These are phyloP conservation scores for Haplosporangium sp. DNA, from an alignment of 371 early-diverging fungal species.

Conservation along the genomic window DNA sequence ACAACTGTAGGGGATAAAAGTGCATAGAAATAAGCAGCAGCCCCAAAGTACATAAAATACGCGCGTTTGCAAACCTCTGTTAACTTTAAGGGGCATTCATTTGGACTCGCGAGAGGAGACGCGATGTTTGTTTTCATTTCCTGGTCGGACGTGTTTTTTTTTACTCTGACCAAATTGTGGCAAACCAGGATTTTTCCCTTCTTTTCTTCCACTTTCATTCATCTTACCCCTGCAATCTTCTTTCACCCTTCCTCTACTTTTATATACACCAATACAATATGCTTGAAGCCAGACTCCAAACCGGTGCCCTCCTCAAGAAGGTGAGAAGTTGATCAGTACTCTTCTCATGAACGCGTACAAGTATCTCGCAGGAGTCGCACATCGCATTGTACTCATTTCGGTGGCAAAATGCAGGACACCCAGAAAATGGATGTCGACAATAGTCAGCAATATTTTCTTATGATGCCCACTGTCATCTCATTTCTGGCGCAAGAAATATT, in stretches of 20 bases:
- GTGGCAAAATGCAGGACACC: conserved; percentile 2
- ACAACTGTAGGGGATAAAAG: neutral
- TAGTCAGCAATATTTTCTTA: no score
- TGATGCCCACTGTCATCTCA: neutral
- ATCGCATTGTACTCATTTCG: neutral
- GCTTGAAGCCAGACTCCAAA: conserved; percentile 86
- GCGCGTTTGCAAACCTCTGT: no score
- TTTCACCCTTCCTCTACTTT: neutral
- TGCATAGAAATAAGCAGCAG: neutral
- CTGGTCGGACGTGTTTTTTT: conserved; percentile 5
- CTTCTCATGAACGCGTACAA: neutral
- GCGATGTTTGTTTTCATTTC: conserved; percentile 3
- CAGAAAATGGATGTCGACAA: neutral
- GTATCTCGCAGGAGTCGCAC: neutral
- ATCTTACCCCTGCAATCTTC: conserved; percentile 4
- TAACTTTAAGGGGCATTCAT: no score
- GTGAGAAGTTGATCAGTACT: conserved; percentile 16
- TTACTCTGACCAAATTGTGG: neutral
- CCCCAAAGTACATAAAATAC: no score
- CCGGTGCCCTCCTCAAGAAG: conserved; percentile 86
- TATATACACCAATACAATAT: conserved; percentile 56
- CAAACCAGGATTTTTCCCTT: neutral
- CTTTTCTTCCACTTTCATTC: conserved; percentile 12
- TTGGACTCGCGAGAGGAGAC: neutral
- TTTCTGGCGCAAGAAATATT: neutral